Percentiles rank a stretch among this genome's conserved stretches.
Conservation (phyloP, 495 filamentous ascomycete genomes). For the Aspergillus mulundensis region DNA sequence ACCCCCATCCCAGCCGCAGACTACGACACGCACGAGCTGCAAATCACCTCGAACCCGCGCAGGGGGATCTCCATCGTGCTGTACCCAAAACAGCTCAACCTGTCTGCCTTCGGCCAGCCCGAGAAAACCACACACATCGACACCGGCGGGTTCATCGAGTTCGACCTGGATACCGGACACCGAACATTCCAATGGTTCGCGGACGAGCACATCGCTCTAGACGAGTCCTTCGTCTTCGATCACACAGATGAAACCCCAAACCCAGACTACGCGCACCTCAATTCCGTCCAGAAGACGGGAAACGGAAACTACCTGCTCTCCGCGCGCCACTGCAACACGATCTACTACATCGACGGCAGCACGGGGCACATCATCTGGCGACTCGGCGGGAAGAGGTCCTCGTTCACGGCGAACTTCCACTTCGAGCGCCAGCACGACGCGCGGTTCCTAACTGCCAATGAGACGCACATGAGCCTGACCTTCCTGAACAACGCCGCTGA, state of each 20-base stretch:
- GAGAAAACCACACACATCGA: too few species aligned
- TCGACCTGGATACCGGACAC: too few species aligned
- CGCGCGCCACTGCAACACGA: slow-evolving; percentile 28
- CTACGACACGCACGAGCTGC: slow-evolving; percentile 27
- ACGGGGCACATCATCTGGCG: slow-evolving; percentile 21
- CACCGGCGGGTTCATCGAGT: too few species aligned
- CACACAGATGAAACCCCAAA: too few species aligned
- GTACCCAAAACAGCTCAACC: too few species aligned
- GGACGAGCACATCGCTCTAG: too few species aligned
- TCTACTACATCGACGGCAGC: slow-evolving; percentile 28
- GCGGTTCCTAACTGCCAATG: slow-evolving; percentile 19
- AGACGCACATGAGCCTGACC: slow-evolving; percentile 17
- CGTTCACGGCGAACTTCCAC: slow-evolving; percentile 14
- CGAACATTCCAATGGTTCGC: too few species aligned
- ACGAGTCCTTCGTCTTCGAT: too few species aligned
- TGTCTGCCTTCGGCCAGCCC: too few species aligned
- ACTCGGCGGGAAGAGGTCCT: neutral
- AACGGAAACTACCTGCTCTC: slow-evolving; percentile 32
- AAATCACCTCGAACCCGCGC: neutral
- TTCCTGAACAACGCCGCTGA: slow-evolving; percentile 27
- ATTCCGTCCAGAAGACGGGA: slow-evolving; percentile 28
- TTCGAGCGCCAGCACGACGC: slow-evolving; percentile 33
- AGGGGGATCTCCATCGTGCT: too few species aligned
- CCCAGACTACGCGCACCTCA: slow-evolving; percentile 37
- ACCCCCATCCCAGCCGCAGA: neutral